Percentiles rank a stretch among this genome's conserved stretches.
Evolutionary conservation across 2,329 filamentous ascomycete genomes (phyloP).

Genomic region (Penicillium hesseltinei): DNA sequence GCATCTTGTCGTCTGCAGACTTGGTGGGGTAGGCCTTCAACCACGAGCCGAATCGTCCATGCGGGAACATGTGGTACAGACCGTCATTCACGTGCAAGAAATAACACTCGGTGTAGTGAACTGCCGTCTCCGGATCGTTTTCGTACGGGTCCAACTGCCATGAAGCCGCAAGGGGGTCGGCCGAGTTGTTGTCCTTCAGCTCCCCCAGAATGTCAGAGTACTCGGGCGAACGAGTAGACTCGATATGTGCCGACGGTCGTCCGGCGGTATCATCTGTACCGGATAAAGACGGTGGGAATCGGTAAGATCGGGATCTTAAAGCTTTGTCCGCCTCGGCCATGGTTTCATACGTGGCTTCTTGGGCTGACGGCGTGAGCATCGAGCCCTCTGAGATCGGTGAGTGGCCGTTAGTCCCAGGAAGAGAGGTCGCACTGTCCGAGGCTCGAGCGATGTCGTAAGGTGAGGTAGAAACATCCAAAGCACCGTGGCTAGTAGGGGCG

Average conservation of each 20-base stretch:
- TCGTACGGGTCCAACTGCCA: conserved; percentile 57
- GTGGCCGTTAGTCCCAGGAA: conserved; percentile 31
- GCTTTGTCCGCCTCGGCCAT: conserved; percentile 27
- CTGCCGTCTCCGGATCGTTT: conserved; percentile 49
- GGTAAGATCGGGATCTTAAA: conserved; percentile 23
- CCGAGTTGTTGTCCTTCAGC: conserved; percentile 27
- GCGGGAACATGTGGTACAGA: conserved; percentile 57
- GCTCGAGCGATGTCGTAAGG: conserved; percentile 33
- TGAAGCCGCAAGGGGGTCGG: conserved; percentile 35
- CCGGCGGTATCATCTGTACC: conserved; percentile 16
- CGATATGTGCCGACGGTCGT: conserved; percentile 12
- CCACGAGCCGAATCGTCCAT: conserved; percentile 55
- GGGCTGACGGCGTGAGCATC: conserved; percentile 28
- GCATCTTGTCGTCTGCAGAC: conserved; percentile 56
- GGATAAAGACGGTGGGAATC: conserved; percentile 15
- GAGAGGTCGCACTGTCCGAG: conserved; percentile 32
- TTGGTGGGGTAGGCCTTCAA: conserved; percentile 49
- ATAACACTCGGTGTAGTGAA: conserved; percentile 55
- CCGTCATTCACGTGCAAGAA: conserved; percentile 57
- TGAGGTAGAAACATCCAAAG: conserved; percentile 25
- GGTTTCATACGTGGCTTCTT: conserved; percentile 27
- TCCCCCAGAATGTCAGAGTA: conserved; percentile 35
- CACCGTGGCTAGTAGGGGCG: conserved; percentile 15
- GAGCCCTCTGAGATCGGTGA: conserved; percentile 33
- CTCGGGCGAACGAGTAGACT: conserved; percentile 20